These are phyloP conservation scores for Globisporangium cederbergense DNA, from an alignment of 352 stramenopile genomes.

Conservation along the genomic window DNA sequence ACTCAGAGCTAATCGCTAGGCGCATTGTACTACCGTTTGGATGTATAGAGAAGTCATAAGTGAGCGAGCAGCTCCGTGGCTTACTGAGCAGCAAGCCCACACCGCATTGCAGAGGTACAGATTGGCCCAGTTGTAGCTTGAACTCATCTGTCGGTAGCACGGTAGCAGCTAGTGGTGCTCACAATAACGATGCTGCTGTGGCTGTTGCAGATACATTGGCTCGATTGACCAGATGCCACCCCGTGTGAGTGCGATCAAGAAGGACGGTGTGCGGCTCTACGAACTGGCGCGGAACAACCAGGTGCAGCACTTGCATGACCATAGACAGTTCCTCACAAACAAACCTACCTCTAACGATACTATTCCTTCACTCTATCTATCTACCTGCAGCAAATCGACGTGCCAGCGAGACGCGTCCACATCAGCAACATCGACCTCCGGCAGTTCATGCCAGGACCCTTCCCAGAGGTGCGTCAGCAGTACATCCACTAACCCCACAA, in stretches of 20 bases:
- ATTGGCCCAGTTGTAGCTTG: background rate
- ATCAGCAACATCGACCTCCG: constrained; percentile 62
- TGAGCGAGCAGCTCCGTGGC: constrained; percentile 51
- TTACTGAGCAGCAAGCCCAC: constrained; percentile 35
- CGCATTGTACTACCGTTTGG: background rate
- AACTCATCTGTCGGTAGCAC: no score
- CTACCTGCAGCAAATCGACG: constrained; percentile 39
- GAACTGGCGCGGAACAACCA: constrained; percentile 60
- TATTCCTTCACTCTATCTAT: constrained; percentile 5
- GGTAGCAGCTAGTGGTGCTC: background rate
- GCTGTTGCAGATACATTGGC: constrained; percentile 56
- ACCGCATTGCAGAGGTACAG: constrained; percentile 43
- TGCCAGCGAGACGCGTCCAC: constrained; percentile 55
- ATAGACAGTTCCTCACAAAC: background rate
- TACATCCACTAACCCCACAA: background rate
- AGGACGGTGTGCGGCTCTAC: constrained; percentile 76
- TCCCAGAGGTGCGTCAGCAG: constrained; percentile 47
- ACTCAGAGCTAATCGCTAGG: background rate
- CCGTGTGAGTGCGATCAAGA: constrained; percentile 77
- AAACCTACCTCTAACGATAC: background rate
- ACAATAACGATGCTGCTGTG: background rate
- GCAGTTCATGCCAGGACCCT: constrained; percentile 45
- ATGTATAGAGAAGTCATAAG: constrained; percentile 39
- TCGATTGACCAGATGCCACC: constrained; percentile 75
- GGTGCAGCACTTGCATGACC: constrained; percentile 13